These are phyloP conservation scores for Entomortierella chlamydospora DNA, from an alignment of 192 early-diverging fungal species.

Conservation along the genomic window DNA sequence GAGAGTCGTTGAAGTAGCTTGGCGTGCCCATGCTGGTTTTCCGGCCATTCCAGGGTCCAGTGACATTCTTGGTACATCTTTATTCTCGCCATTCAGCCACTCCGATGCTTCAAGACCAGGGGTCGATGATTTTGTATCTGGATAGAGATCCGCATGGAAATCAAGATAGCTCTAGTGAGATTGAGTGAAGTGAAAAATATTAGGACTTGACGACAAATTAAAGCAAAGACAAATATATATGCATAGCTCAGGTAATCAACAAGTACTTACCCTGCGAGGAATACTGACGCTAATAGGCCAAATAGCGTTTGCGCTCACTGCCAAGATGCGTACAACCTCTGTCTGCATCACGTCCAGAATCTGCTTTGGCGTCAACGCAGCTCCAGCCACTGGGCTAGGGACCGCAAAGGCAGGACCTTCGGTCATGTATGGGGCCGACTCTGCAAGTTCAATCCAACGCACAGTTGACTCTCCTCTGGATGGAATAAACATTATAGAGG, in stretches of 20 bases:
- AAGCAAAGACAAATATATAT: too few species aligned
- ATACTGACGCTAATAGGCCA: conserved; percentile 77
- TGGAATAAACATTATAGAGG: conserved; percentile 76
- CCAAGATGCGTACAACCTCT: conserved; percentile 73
- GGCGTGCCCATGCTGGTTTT: conserved; percentile 22
- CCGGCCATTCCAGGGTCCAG: conserved; percentile 63
- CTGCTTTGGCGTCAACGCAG: conserved; percentile 75
- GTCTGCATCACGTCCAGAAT: conserved; percentile 77
- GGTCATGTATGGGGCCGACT: conserved; percentile 57
- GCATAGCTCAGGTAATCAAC: too few species aligned
- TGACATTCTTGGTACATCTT: conserved; percentile 50
- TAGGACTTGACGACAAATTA: too few species aligned
- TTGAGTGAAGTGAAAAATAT: neutral
- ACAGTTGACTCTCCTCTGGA: conserved; percentile 74
- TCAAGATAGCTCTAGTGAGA: conserved; percentile 73
- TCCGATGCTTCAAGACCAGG: conserved; percentile 66
- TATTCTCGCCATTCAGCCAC: conserved; percentile 70
- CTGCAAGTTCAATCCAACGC: conserved; percentile 72
- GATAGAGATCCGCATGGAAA: conserved; percentile 89
- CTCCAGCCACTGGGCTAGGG: conserved; percentile 63
- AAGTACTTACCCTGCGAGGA: conserved; percentile 66
- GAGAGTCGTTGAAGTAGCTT: neutral
- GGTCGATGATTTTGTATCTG: conserved; percentile 74
- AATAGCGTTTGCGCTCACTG: conserved; percentile 68
- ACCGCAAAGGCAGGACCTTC: conserved; percentile 61